phyloP scores from a whole-genome alignment of 2,329 filamentous ascomycete species.

The Nannizzia gypsea region DNA sequence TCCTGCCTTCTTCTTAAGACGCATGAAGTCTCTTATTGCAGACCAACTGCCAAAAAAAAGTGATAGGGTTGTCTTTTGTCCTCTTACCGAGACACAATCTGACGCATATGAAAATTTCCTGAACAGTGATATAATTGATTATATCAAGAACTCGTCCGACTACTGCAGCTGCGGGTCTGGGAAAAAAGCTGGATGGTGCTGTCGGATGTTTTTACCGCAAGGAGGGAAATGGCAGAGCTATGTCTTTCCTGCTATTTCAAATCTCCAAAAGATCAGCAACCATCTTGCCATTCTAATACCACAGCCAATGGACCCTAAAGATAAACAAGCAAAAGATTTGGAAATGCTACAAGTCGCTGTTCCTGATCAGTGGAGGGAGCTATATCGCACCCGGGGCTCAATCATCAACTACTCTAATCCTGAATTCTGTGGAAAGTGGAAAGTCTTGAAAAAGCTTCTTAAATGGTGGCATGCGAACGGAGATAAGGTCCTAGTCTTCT shows the following conservation, averaged over 20 bases:
- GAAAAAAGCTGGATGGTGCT: constrained; percentile 73
- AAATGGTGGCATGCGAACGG: constrained; percentile 81
- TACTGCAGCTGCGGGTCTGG: constrained; percentile 58
- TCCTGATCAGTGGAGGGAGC: constrained; percentile 60
- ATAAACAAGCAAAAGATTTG: constrained; percentile 69
- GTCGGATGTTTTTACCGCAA: constrained; percentile 47
- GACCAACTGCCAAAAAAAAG: constrained; percentile 90
- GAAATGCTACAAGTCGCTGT: constrained; percentile 61
- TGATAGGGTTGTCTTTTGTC: constrained; percentile 89
- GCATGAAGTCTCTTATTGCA: constrained; percentile 86
- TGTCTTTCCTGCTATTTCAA: constrained; percentile 75
- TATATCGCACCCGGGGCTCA: constrained; percentile 65
- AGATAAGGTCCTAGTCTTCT: constrained; percentile 93
- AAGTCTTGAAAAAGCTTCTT: constrained; percentile 72
- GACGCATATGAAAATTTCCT: constrained; percentile 75
- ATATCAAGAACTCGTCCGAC: constrained; percentile 57
- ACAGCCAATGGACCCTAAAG: constrained; percentile 46
- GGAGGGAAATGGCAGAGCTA: constrained; percentile 59
- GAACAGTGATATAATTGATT: constrained; percentile 56
- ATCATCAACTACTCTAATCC: constrained; percentile 72
- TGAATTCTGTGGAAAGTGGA: constrained; percentile 96
- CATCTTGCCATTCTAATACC: constrained; percentile 85
- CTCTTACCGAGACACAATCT: constrained; percentile 67
- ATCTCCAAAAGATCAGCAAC: constrained; percentile 78
- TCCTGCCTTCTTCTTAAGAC: constrained; percentile 77